Base-by-base conservation (phyloP, 345 rosid genomes). In the Draba incana region DNA sequence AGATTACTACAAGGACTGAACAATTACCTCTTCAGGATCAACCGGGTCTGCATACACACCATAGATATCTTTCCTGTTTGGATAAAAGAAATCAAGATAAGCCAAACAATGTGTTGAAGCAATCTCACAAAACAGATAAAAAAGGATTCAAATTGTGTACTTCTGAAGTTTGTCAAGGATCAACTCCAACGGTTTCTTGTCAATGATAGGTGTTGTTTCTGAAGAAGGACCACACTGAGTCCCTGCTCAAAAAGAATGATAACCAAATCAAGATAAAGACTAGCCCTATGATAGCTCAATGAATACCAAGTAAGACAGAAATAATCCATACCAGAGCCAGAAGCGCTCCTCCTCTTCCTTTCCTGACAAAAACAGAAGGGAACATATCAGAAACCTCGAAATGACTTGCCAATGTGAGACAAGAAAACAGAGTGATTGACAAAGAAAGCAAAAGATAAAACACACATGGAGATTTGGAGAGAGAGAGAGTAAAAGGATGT, bases 41-140 rank as follows among this genome's bases (percentile, higher is more conserved):
- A 88, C 98, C 0, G 96, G 97, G 64, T 93, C 98, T 0, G 97
- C 86, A 79, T 86, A 93, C 11, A 93, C 98, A 31, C 98, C 98
- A 67, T 90, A 93, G 0, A 80, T 84, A 77, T 93, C 98, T 80
- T 90, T 93, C 97, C 98, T 93, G 86, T 84, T 82, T 84, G 74
- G 75, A 63, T 44, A 54, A 28, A 20, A 55, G 10, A 60, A 33
- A 33, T 5, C 8, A 41, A 38, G 77, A 45, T 59, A 57, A 83
- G 74, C 20, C 54, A 65, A 66, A 57, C 24, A 23, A 25, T 54
- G 37, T 25, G 31, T 4, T 14, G 41, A 68, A 7, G n/a, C 54
- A 75, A 13, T 31, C 25, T 3, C 37, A 49, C 13, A 69, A 3
- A 37, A 63, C 0, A 42, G 13, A 30, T 0, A 44, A 4, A 8